Conservation (phyloP, 2,329 filamentous ascomycete genomes). For the Lecanicillium sp. region DNA sequence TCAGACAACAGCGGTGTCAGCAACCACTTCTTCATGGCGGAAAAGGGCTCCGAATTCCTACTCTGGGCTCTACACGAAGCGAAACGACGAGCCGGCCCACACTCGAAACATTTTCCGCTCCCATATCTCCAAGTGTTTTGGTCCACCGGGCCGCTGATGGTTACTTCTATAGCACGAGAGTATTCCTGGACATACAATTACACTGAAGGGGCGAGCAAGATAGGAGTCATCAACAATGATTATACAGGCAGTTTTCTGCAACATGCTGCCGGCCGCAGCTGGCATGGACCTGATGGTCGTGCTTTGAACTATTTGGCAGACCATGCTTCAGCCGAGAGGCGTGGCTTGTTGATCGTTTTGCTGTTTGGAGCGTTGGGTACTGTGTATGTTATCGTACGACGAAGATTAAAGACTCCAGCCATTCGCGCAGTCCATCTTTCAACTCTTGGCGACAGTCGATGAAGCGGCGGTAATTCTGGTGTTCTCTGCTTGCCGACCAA, state of each 20-base stretch:
- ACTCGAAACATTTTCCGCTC: conserved; percentile 10
- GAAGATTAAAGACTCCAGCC: no score
- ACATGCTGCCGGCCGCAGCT: conserved; percentile 16
- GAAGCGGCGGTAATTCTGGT: no score
- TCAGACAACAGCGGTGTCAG: conserved; percentile 10
- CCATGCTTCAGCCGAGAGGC: not conserved
- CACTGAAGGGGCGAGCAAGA: conserved; percentile 1
- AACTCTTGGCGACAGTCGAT: no score
- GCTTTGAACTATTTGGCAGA: conserved; percentile 15
- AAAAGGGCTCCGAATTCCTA: conserved; percentile 11
- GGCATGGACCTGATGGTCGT: conserved; percentile 15
- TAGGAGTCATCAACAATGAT: conserved; percentile 11
- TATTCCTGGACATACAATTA: conserved; percentile 11
- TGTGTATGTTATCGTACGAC: not conserved
- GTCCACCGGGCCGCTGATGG: conserved; percentile 18
- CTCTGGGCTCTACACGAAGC: conserved; percentile 14
- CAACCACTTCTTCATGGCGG: conserved; percentile 19
- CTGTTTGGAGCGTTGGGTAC: not conserved
- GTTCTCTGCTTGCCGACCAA: no score
- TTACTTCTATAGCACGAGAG: conserved; percentile 12
- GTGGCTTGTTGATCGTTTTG: not conserved
- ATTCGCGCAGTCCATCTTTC: no score
- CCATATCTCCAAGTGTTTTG: conserved; percentile 18
- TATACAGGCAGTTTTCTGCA: conserved; percentile 8
- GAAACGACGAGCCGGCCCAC: conserved; percentile 11